Evolutionary conservation across 257 asterid species (phyloP).

Genomic region (Verbena officinalis): DNA sequence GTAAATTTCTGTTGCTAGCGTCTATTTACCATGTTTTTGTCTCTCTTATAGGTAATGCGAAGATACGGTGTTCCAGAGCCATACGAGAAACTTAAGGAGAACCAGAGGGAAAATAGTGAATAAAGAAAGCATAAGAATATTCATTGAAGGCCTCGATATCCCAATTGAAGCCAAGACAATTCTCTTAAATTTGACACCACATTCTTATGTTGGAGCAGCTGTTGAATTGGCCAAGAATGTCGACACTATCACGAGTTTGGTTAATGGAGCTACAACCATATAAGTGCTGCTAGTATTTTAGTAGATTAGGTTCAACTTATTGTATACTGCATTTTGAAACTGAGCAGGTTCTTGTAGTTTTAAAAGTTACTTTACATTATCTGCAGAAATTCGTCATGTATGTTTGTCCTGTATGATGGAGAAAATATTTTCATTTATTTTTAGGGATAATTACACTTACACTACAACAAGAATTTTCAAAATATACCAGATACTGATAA

Average conservation of each 20-base stretch:
- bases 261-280: slow-evolving; percentile 31
- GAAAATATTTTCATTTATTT: no score
- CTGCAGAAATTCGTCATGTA: no score
- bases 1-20: not conserved
- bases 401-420: no score
- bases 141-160: slow-evolving; percentile 66
- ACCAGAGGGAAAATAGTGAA: slow-evolving; percentile 87
- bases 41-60: slow-evolving; percentile 75
- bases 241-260: slow-evolving; percentile 28
- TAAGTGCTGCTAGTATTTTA: slow-evolving; percentile 8
- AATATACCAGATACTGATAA: no score
- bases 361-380: no score
- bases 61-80: slow-evolving; percentile 90
- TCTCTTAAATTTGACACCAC: slow-evolving; percentile 77
- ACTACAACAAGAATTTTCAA: no score
- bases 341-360: not conserved
- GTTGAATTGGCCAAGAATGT: slow-evolving; percentile 44
- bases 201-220: slow-evolving; percentile 51
- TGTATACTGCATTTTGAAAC: not conserved
- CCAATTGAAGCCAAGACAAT: slow-evolving; percentile 67
- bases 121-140: slow-evolving; percentile 66
- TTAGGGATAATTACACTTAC: no score
- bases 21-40: not conserved
- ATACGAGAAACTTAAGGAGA: slow-evolving; percentile 87
- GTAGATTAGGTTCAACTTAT: not conserved